These are phyloP conservation scores for Exophiala bonariae DNA, from an alignment of 2,329 filamentous ascomycete genomes.

Conservation along the genomic window DNA sequence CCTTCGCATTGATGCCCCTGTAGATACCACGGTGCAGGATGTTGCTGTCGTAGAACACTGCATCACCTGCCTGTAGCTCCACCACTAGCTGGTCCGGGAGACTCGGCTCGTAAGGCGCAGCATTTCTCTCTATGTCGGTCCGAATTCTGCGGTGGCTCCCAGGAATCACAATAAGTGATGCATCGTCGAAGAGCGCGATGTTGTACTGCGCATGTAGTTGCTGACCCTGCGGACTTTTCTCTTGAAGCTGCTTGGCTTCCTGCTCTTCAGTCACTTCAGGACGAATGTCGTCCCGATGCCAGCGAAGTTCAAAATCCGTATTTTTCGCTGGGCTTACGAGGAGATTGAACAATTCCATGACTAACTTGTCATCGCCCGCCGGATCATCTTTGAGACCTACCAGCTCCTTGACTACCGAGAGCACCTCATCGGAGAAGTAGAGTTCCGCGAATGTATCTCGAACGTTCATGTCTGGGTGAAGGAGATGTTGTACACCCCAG, in stretches of 20 bases:
- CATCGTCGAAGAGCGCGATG: slow-evolving; percentile 74
- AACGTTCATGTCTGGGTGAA: slow-evolving; percentile 67
- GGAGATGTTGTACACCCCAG: slow-evolving; percentile 85
- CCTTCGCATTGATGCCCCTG: slow-evolving; percentile 37
- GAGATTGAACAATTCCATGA: slow-evolving; percentile 88
- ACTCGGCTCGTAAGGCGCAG: slow-evolving; percentile 62
- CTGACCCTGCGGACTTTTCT: slow-evolving; percentile 33
- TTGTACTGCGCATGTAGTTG: slow-evolving; percentile 86
- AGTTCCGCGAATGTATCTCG: slow-evolving; percentile 61
- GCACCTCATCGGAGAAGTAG: slow-evolving; percentile 70
- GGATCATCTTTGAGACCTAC: slow-evolving; percentile 45
- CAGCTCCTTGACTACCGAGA: slow-evolving; percentile 65
- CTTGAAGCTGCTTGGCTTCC: slow-evolving; percentile 60
- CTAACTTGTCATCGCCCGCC: slow-evolving; percentile 60
- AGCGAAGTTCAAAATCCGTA: slow-evolving; percentile 69
- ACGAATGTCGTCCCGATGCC: slow-evolving; percentile 83
- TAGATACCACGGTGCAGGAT: slow-evolving; percentile 61
- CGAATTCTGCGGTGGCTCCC: slow-evolving; percentile 71
- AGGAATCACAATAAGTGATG: slow-evolving; percentile 72
- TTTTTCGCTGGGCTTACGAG: slow-evolving; percentile 67
- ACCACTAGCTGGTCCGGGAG: slow-evolving; percentile 68
- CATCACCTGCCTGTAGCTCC: slow-evolving; percentile 69
- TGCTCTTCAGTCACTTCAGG: slow-evolving; percentile 65
- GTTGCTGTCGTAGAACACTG: slow-evolving; percentile 88
- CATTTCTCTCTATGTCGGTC: slow-evolving; percentile 67